Evolutionary conservation across 2,329 filamentous ascomycete genomes (phyloP).

Genomic region (Tympanopsis confertula): DNA sequence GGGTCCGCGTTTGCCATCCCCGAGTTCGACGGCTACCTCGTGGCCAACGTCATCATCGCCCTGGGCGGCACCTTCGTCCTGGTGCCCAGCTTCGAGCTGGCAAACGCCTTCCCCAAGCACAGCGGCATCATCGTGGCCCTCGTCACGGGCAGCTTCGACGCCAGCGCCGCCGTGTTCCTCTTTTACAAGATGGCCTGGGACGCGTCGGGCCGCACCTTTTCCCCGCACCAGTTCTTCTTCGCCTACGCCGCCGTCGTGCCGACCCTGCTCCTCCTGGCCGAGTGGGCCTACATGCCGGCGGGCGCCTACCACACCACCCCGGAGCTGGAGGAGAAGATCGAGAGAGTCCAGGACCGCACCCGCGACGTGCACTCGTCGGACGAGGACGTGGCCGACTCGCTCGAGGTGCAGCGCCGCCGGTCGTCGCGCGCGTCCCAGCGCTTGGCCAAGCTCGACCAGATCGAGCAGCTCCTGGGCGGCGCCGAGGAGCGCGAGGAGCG

Average conservation of each 20-base stretch:
- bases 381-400: constrained; percentile 33
- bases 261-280: constrained; percentile 19
- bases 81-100: constrained; percentile 52
- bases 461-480: constrained; percentile 51
- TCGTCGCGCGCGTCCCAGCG: constrained; percentile 34
- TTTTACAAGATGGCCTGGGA: constrained; percentile 46
- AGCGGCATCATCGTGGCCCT: constrained; percentile 48
- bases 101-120: constrained; percentile 50
- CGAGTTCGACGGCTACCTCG: constrained; percentile 45
- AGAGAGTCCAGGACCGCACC: constrained; percentile 19
- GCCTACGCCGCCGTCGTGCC: constrained; percentile 21
- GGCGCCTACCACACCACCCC: constrained; percentile 23
- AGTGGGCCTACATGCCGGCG: constrained; percentile 25
- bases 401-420: constrained; percentile 28
- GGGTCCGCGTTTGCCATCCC: constrained; percentile 41
- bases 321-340: constrained; percentile 25
- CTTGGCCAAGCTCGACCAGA: constrained; percentile 38
- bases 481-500: constrained; percentile 40
- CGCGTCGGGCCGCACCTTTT: constrained; percentile 18
- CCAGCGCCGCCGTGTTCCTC: constrained; percentile 48
- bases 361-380: constrained; percentile 40
- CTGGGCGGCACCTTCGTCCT: constrained; percentile 53
- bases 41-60: constrained; percentile 46
- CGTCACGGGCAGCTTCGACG: constrained; percentile 53
- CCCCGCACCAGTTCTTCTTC: constrained; percentile 26